Evolutionary conservation across 208 protist species (phyloP), one percentile per base, ranked within the genome.

Genomic region (Acanthamoeba triangularis): DNA sequence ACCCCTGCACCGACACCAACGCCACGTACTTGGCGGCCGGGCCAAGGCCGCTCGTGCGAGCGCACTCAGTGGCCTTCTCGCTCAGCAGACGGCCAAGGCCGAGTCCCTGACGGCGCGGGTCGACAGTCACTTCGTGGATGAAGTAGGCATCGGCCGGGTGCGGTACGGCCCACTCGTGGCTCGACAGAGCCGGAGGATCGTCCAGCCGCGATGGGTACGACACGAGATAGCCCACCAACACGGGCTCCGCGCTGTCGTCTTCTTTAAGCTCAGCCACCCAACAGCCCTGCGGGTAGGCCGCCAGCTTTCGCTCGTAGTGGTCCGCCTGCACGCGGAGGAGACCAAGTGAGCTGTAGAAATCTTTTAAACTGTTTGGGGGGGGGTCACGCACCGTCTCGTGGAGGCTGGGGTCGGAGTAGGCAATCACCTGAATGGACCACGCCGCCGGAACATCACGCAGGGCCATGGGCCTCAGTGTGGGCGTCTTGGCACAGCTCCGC

Each of bases 201-300:
- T 82, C 74, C 37, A 82, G 37, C 37, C 74, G 74, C n/a, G 74
- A 82, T 0, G 74, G 74, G 74, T 82, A 82, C 20, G 74, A 82
- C 8, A 82, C 74, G 13, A 82, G 37, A 52, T 82, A 82, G 6
- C 74, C 74, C 37, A 82, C 74, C 23, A 82, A 6, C 74, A 52
- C 74, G 35, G 41, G 37, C 16, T 49, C 74, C 6, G 74, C 37
- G 14, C 41, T 28, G 6, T 30, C 74, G 11, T 20, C 67, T 30
- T 6, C 74, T 35, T 82, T 35, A 41, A 52, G 18, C 74, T 82
- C 74, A 4, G 74, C 74, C 74, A 82, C 74, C 74, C 74, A 82
- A n/a, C 74, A 82, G 37, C 74, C 74, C 74, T 82, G 74, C 20
- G 74, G 74, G n/a, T 82, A 82, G 37, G 37, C 74, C 0, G 74